Evolutionary conservation across 495 filamentous ascomycete genomes (phyloP).

Genomic region (Penicillium malachiteum): DNA sequence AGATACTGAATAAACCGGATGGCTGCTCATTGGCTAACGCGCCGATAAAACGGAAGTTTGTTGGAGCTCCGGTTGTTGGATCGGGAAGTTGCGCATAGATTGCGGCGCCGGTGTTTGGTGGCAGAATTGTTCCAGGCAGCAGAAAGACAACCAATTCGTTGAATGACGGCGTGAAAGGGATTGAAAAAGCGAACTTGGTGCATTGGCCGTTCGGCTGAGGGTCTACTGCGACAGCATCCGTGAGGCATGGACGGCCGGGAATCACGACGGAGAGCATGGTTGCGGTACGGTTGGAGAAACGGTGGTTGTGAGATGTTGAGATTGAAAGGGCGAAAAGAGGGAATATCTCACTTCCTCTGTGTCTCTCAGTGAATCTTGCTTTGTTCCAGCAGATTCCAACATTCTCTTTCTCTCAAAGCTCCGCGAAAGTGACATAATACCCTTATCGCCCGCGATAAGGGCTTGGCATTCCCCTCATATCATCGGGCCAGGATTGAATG

Average conservation of each 20-base stretch:
- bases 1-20: constrained; percentile 79
- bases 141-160: constrained; percentile 86
- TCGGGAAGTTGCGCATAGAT: constrained; percentile 78
- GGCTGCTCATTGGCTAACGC: constrained; percentile 86
- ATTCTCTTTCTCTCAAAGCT: constrained; percentile 1
- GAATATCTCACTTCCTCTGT: constrained; percentile 4
- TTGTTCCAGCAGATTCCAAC: constrained; percentile 15
- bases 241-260: constrained; percentile 58
- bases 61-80: constrained; percentile 25
- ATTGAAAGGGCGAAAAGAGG: not conserved
- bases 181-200: constrained; percentile 66
- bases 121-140: constrained; percentile 73
- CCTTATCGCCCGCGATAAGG: constrained; percentile 33
- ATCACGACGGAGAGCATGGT: constrained; percentile 60
- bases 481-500: not conserved
- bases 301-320: not conserved
- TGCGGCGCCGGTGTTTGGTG: constrained; percentile 74
- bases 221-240: constrained; percentile 56
- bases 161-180: constrained; percentile 60
- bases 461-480: constrained; percentile 13
- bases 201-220: constrained; percentile 47
- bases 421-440: constrained; percentile 28
- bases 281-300: not conserved
- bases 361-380: constrained; percentile 6
- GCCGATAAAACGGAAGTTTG: constrained; percentile 77